Evolutionary conservation across 768 basidiomycete genomes (phyloP).

Genomic region (Podaxis sp.): DNA sequence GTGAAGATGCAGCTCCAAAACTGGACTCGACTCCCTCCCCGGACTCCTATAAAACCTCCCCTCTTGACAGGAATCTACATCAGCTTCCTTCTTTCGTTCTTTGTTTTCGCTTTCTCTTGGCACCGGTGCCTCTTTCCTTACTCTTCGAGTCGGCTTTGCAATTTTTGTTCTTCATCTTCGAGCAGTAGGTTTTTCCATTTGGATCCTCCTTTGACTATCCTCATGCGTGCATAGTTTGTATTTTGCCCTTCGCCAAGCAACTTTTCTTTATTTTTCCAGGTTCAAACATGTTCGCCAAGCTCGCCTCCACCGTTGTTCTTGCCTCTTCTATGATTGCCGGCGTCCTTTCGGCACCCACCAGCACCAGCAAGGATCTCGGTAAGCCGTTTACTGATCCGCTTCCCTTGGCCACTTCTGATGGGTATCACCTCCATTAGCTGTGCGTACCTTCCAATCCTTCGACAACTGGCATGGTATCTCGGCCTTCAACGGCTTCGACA

Average conservation of each 20-base stretch:
- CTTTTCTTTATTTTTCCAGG: background rate
- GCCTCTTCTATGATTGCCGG: conserved; percentile 8
- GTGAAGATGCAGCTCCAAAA: background rate
- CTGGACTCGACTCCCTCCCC: background rate
- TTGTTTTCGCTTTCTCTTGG: conserved; percentile 12
- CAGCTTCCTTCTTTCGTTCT: conserved; percentile 1
- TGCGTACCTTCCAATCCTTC: conserved; percentile 24
- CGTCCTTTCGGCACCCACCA: conserved; percentile 7
- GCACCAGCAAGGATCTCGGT: conserved; percentile 4
- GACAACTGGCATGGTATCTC: conserved; percentile 33
- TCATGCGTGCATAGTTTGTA: background rate
- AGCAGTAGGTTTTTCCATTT: background rate
- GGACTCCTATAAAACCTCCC: conserved; percentile 1
- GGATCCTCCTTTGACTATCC: background rate
- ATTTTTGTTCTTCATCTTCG: conserved; percentile 7
- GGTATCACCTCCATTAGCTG: background rate
- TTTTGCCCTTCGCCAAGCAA: conserved; percentile 6
- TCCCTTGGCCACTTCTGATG: background rate
- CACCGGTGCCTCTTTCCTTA: conserved; percentile 11
- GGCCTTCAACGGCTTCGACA: conserved; percentile 31
- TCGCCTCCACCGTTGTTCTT: background rate
- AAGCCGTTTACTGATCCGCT: background rate
- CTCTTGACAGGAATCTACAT: background rate
- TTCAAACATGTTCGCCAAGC: conserved; percentile 12
- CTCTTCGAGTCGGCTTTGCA: conserved; percentile 11